A percentile compares a stretch with the other conserved stretches of the same genome.
These are phyloP conservation scores for Drechslerella dactyloides DNA, from an alignment of 2,329 filamentous ascomycete genomes.

Conservation along the genomic window DNA sequence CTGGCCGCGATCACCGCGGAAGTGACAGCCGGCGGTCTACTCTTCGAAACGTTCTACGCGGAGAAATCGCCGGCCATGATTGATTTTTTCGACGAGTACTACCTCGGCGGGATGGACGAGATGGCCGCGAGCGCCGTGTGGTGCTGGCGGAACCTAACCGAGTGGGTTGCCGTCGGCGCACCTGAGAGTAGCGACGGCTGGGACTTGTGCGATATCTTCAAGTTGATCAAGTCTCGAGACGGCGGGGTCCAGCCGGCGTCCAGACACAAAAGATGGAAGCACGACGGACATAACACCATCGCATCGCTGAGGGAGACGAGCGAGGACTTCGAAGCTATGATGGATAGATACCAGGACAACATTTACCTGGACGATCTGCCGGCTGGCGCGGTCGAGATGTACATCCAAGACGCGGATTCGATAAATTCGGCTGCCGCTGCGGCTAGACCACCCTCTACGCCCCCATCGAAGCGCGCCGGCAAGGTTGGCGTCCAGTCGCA, in stretches of 20 bases:
- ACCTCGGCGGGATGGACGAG: conserved; percentile 54
- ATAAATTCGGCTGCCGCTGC: neutral
- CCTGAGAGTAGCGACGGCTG: conserved; percentile 52
- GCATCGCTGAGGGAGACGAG: conserved; percentile 5
- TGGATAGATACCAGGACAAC: conserved; percentile 33
- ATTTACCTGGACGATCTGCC: conserved; percentile 29
- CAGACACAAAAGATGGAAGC: neutral
- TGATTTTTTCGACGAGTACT: conserved; percentile 53
- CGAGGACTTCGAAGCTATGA: conserved; percentile 11
- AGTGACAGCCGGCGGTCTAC: conserved; percentile 46
- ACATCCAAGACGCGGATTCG: conserved; percentile 20
- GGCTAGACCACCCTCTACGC: neutral
- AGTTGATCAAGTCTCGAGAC: conserved; percentile 51
- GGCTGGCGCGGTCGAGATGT: conserved; percentile 27
- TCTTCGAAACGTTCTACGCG: conserved; percentile 51
- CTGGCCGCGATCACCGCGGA: conserved; percentile 53
- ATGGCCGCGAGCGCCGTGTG: conserved; percentile 53
- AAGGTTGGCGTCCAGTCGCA: conserved; percentile 34
- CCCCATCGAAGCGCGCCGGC: conserved; percentile 2
- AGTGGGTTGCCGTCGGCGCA: conserved; percentile 52
- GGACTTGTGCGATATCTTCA: conserved; percentile 55
- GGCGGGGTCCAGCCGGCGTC: conserved; percentile 24
- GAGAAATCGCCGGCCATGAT: conserved; percentile 52
- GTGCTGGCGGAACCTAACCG: conserved; percentile 54
- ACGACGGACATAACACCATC: conserved; percentile 1